phyloP scores from a whole-genome alignment of 1,284 basidiomycete genomes.

The Microbotryomycetes sp. region DNA sequence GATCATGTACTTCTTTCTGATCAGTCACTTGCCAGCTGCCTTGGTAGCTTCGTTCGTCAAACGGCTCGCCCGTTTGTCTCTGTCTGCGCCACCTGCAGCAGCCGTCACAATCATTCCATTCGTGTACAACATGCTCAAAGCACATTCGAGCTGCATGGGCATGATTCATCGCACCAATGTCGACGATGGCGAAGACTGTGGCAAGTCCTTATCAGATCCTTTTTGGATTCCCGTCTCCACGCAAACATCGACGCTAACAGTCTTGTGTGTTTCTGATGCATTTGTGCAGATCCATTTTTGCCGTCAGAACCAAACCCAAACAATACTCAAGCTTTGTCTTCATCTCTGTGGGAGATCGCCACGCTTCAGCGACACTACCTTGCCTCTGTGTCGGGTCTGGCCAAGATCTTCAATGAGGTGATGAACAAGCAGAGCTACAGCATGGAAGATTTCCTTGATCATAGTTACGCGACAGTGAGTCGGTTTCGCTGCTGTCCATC shows the following conservation, averaged over 20 bases:
- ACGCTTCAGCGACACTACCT: constrained; percentile 79
- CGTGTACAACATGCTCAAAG: constrained; percentile 88
- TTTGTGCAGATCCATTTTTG: constrained; percentile 62
- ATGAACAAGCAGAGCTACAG: constrained; percentile 86
- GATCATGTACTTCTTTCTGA: neutral
- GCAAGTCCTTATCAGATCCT: constrained; percentile 5
- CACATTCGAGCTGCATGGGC: constrained; percentile 81
- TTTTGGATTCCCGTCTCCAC: no score
- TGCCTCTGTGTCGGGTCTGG: constrained; percentile 70
- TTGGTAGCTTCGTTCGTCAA: constrained; percentile 93
- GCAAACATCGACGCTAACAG: no score
- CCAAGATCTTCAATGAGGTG: constrained; percentile 78
- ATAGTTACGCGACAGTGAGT: constrained; percentile 83
- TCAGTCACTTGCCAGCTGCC: constrained; percentile 75
- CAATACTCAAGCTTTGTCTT: constrained; percentile 69
- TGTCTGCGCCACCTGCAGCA: constrained; percentile 81
- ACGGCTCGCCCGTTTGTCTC: constrained; percentile 73
- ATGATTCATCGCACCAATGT: constrained; percentile 66
- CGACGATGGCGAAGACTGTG: constrained; percentile 21
- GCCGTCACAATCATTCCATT: constrained; percentile 87
- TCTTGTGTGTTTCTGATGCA: neutral
- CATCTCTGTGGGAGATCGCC: constrained; percentile 86
- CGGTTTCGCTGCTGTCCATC: neutral
- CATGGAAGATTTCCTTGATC: constrained; percentile 95
- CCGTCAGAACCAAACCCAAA: constrained; percentile 64